Conservation (phyloP, 2,329 filamentous ascomycete genomes). For the Arthroderma sp. region DNA sequence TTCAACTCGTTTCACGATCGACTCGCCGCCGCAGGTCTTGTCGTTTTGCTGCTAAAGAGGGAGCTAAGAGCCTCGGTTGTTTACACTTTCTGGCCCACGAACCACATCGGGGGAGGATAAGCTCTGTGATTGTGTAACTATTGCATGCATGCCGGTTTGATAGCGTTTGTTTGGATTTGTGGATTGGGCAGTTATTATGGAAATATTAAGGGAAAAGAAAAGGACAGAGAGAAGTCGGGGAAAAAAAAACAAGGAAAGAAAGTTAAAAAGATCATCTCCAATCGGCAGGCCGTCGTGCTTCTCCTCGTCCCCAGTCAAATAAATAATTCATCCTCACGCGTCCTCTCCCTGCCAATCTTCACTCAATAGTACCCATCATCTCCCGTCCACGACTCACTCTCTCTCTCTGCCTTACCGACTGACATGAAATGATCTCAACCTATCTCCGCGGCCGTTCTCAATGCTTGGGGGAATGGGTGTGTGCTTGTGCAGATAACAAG, state of each 20-base stretch:
- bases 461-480: constrained; percentile 7
- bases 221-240: not conserved
- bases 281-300: not conserved
- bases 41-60: not conserved
- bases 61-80: not conserved
- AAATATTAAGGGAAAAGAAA: not conserved
- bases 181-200: not conserved
- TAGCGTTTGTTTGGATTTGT: not conserved
- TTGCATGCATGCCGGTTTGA: not conserved
- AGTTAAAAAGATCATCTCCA: constrained; percentile 2
- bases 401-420: not conserved
- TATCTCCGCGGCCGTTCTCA: not conserved
- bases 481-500: not conserved
- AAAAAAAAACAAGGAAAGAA: not conserved
- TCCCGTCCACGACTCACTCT: constrained; percentile 3
- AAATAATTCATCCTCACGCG: constrained; percentile 12
- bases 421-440: constrained; percentile 8
- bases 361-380: constrained; percentile 1
- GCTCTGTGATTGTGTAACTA: not conserved
- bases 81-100: not conserved
- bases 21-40: not conserved
- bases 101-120: not conserved
- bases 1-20: not conserved
- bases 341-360: constrained; percentile 10
- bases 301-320: constrained; percentile 10